Conservation (phyloP, 129 eudicot species). For the Helichrysum umbraculigerum region DNA sequence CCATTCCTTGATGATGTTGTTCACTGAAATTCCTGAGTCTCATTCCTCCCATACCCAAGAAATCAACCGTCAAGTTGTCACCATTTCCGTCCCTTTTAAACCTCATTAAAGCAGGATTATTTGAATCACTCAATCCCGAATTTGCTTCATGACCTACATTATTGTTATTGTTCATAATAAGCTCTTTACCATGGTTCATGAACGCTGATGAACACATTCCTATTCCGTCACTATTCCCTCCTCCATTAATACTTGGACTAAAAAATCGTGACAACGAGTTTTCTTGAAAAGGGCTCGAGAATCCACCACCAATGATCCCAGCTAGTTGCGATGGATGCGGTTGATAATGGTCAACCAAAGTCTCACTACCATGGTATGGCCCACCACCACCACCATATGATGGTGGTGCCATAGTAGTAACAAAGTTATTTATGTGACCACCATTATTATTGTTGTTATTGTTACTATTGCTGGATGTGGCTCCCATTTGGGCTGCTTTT, state of each 20-base stretch:
- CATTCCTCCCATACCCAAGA: slow-evolving; percentile 49
- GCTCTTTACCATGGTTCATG: slow-evolving; percentile 27
- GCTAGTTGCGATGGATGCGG: slow-evolving; percentile 33
- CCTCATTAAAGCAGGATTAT: slow-evolving; percentile 17
- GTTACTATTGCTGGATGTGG: slow-evolving; percentile 33
- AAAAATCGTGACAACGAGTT: slow-evolving; percentile 29
- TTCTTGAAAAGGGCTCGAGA: slow-evolving; percentile 38
- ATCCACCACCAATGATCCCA: slow-evolving; percentile 33
- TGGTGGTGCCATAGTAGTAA: slow-evolving; percentile 43
- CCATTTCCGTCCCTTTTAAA: slow-evolving; percentile 33
- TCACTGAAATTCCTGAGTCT: slow-evolving; percentile 31
- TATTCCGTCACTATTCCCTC: slow-evolving; percentile 24
- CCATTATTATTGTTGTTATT: slow-evolving; percentile 11
- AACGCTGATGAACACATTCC: slow-evolving; percentile 26
- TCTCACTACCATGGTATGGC: slow-evolving; percentile 21
- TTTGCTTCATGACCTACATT: slow-evolving; percentile 20
- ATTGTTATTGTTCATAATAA: slow-evolving; percentile 13
- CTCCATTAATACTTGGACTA: slow-evolving; percentile 29
- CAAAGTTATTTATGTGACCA: slow-evolving; percentile 23
- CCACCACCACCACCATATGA: slow-evolving; percentile 23
- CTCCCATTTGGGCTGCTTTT: slow-evolving; percentile 52
- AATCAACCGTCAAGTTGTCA: slow-evolving; percentile 42
- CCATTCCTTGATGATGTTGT: slow-evolving; percentile 46
- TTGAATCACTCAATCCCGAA: slow-evolving; percentile 16
- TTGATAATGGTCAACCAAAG: slow-evolving; percentile 31